phyloP scores from a whole-genome alignment of 2,329 filamentous ascomycete genomes.

The Rosellinia necatrix region DNA sequence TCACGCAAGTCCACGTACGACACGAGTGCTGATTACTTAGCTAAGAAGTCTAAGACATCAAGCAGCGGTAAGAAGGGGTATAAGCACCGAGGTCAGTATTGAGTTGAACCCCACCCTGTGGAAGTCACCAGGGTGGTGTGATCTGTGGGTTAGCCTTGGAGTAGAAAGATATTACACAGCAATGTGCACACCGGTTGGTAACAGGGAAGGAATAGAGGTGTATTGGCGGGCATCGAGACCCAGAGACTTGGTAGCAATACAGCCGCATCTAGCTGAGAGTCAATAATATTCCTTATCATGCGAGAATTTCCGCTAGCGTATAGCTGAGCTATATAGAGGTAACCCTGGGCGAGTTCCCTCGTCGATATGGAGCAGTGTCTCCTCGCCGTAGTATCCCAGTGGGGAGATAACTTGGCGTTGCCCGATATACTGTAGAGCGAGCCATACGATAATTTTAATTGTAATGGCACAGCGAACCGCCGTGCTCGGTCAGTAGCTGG shows the following conservation, averaged over 20 bases:
- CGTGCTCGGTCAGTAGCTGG: no score
- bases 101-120: background rate
- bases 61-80: slow-evolving; percentile 36
- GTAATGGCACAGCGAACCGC: no score
- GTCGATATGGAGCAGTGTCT: no score
- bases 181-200: no score
- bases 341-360: no score
- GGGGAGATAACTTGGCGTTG: background rate
- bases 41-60: slow-evolving; percentile 35
- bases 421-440: no score
- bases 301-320: no score
- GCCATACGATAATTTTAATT: no score
- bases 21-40: slow-evolving; percentile 27
- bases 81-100: slow-evolving; percentile 36
- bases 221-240: background rate
- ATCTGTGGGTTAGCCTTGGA: no score
- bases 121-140: background rate
- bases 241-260: background rate
- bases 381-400: background rate
- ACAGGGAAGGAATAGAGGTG: background rate
- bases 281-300: background rate
- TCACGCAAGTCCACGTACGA: slow-evolving; percentile 33
- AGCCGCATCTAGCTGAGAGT: background rate
- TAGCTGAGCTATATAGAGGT: no score
- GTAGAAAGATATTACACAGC: no score